Percentiles rank a stretch among this genome's conserved stretches.
phyloP scores from a whole-genome alignment of 2,329 filamentous ascomycete species.

The Fusarium mangiferae region DNA sequence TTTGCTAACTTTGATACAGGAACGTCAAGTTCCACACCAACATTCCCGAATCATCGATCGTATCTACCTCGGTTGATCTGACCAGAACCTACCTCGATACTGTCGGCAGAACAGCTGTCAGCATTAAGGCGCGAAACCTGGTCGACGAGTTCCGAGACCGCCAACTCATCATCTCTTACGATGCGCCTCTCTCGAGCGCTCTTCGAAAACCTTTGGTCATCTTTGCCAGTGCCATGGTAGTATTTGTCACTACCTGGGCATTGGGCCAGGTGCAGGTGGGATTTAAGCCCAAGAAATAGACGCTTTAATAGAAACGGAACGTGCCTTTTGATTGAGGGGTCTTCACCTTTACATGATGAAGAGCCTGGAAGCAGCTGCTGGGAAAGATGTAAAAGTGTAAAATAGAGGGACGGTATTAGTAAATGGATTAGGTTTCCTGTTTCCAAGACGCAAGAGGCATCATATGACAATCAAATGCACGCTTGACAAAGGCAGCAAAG shows the following conservation, averaged over 20 bases:
- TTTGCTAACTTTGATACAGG: constrained; percentile 61
- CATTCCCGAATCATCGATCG: constrained; percentile 72
- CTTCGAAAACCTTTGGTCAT: constrained; percentile 90
- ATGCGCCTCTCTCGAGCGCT: constrained; percentile 78
- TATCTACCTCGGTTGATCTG: constrained; percentile 67
- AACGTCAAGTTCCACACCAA: constrained; percentile 82
- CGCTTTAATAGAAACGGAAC: constrained; percentile 16
- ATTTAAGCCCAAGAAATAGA: constrained; percentile 66
- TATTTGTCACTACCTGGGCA: constrained; percentile 80
- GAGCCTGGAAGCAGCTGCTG: constrained; percentile 15
- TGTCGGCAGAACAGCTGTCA: constrained; percentile 83
- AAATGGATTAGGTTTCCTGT: constrained; percentile 16
- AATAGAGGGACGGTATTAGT: constrained; percentile 30
- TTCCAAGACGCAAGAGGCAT: neutral
- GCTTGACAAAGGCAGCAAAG: constrained; percentile 24
- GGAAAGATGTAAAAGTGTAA: constrained; percentile 42
- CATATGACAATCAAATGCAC: constrained; percentile 2
- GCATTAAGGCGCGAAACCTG: constrained; percentile 83
- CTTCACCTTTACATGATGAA: constrained; percentile 13
- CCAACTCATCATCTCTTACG: constrained; percentile 87
- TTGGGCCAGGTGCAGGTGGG: constrained; percentile 83
- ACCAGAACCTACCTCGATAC: constrained; percentile 96
- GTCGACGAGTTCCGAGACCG: constrained; percentile 90
- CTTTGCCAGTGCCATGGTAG: constrained; percentile 75
- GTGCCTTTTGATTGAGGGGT: constrained; percentile 14